These are phyloP conservation scores for Bassia scoparia DNA, from an alignment of 148 eudicot species.

Conservation along the genomic window DNA sequence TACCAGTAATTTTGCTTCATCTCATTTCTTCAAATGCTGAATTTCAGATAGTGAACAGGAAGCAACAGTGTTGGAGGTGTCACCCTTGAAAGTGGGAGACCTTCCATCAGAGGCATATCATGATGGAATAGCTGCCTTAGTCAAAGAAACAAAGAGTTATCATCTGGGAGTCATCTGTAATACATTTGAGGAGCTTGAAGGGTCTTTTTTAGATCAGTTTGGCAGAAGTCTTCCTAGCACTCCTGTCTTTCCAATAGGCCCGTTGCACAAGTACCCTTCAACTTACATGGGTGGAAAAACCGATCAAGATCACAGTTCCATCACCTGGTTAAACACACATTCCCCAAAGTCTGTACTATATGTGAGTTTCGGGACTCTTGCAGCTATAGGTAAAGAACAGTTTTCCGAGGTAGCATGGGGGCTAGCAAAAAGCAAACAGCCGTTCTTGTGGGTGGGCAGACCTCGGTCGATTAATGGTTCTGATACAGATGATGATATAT, in stretches of 20 bases:
- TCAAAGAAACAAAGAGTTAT: slow-evolving; percentile 26
- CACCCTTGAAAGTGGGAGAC: slow-evolving; percentile 45
- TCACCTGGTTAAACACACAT: slow-evolving; percentile 41
- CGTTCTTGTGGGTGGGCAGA: slow-evolving; percentile 47
- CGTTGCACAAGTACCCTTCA: slow-evolving; percentile 37
- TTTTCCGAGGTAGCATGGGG: slow-evolving; percentile 48
- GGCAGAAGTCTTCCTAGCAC: slow-evolving; percentile 11
- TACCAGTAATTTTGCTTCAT: neutral
- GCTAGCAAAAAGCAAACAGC: slow-evolving; percentile 40
- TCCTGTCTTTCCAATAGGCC: slow-evolving; percentile 40
- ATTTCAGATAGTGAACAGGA: slow-evolving; percentile 22
- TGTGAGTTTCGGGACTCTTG: slow-evolving; percentile 52
- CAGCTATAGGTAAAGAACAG: slow-evolving; percentile 28
- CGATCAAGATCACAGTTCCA: slow-evolving; percentile 30
- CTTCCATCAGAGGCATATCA: slow-evolving; percentile 35
- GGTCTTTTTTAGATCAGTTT: slow-evolving; percentile 20
- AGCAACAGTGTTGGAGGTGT: slow-evolving; percentile 33
- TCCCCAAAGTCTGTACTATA: slow-evolving; percentile 43
- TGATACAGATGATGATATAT: slow-evolving; percentile 6
- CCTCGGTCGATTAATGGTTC: slow-evolving; percentile 30
- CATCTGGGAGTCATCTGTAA: slow-evolving; percentile 39
- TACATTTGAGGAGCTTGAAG: slow-evolving; percentile 44
- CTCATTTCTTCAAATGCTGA: neutral
- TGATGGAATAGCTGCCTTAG: slow-evolving; percentile 16
- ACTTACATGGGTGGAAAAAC: slow-evolving; percentile 18